A percentile compares a stretch with the other conserved stretches of the same genome.
These are phyloP conservation scores for Colletotrichum eleusines DNA, from an alignment of 2,329 filamentous ascomycete genomes.

Conservation along the genomic window DNA sequence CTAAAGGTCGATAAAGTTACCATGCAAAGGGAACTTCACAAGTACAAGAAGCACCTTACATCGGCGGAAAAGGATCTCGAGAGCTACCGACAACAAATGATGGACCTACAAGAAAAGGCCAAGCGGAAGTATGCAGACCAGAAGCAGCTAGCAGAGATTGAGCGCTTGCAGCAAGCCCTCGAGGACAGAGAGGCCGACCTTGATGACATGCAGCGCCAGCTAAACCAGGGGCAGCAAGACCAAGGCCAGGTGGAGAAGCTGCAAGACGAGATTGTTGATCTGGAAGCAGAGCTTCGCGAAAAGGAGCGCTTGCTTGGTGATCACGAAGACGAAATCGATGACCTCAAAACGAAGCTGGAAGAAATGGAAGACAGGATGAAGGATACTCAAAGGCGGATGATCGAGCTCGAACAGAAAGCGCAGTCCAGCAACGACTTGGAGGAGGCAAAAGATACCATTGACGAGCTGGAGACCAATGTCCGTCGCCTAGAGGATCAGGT, in stretches of 20 bases:
- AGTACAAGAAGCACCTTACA: constrained; percentile 86
- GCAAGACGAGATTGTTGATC: constrained; percentile 79
- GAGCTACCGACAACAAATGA: constrained; percentile 82
- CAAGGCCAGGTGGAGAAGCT: constrained; percentile 74
- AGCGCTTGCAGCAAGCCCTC: constrained; percentile 67
- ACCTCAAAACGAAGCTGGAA: constrained; percentile 66
- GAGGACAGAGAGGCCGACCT: constrained; percentile 71
- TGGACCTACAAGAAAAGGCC: constrained; percentile 84
- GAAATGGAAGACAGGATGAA: constrained; percentile 71
- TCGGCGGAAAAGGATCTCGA: constrained; percentile 90
- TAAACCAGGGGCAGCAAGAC: constrained; percentile 68
- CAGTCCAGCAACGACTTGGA: constrained; percentile 64
- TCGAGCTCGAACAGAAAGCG: constrained; percentile 70
- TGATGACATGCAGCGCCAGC: constrained; percentile 69
- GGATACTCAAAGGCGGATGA: constrained; percentile 61
- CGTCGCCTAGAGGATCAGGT: constrained; percentile 66
- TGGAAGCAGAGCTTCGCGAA: constrained; percentile 80
- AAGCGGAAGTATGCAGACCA: constrained; percentile 82
- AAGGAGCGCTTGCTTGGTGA: constrained; percentile 81
- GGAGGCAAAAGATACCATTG: constrained; percentile 69
- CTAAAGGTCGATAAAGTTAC: constrained; percentile 93
- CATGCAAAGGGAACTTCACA: constrained; percentile 87
- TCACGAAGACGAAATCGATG: constrained; percentile 80
- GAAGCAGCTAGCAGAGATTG: constrained; percentile 71
- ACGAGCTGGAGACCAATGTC: constrained; percentile 68